Evolutionary conservation across 1,284 basidiomycete genomes (phyloP).

Genomic region (Rhodotorula sp.): DNA sequence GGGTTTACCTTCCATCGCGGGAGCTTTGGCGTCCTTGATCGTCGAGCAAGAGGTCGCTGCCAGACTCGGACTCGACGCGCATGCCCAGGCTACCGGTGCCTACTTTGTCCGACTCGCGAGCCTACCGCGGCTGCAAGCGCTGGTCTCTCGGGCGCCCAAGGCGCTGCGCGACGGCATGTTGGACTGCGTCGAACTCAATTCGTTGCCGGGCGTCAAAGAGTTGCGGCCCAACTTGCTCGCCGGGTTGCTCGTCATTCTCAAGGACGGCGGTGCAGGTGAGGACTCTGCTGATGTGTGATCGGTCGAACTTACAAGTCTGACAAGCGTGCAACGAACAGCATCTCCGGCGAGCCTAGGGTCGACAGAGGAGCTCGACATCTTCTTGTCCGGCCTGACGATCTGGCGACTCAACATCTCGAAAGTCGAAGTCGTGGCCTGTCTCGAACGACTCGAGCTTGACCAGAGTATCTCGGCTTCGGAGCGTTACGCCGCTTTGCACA

Average conservation of each 20-base stretch:
- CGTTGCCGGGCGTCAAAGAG: slow-evolving; percentile 4
- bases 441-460: slow-evolving; percentile 40
- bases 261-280: slow-evolving; percentile 36
- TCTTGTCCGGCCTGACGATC: slow-evolving; percentile 40
- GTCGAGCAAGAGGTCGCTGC: slow-evolving; percentile 32
- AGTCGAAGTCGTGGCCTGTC: slow-evolving; percentile 39
- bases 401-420: slow-evolving; percentile 39
- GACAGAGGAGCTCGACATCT: slow-evolving; percentile 40
- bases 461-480: slow-evolving; percentile 17
- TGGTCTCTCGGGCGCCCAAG: slow-evolving; percentile 19
- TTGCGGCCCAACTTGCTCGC: slow-evolving; percentile 34
- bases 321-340: slow-evolving; percentile 2
- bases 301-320: not conserved
- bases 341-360: slow-evolving; percentile 39
- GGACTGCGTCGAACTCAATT: slow-evolving; percentile 11
- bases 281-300: not conserved
- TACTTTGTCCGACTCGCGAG: slow-evolving; percentile 18
- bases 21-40: slow-evolving; percentile 27
- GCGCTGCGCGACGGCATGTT: slow-evolving; percentile 26
- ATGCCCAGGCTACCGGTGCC: slow-evolving; percentile 6
- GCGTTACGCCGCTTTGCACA: slow-evolving; percentile 32
- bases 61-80: not conserved
- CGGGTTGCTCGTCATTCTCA: slow-evolving; percentile 25
- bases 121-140: slow-evolving; percentile 20
- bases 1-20: slow-evolving; percentile 12